phyloP scores from a whole-genome alignment of 2,329 filamentous ascomycete species.

The Nannizziopsis arthrosporioides region DNA sequence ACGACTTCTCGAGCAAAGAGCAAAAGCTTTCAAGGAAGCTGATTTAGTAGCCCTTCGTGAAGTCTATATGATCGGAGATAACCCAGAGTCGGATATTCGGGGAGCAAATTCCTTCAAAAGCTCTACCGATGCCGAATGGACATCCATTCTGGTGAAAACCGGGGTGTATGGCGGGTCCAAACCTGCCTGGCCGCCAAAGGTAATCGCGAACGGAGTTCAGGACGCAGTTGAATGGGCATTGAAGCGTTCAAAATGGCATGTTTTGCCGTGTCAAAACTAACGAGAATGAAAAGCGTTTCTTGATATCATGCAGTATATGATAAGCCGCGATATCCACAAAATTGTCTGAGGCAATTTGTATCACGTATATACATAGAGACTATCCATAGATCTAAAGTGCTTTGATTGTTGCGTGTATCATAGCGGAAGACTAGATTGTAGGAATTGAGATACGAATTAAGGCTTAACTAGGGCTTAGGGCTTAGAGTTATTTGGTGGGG shows the following conservation, averaged over 20 bases:
- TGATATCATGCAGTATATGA: neutral
- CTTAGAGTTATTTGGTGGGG: slow-evolving; percentile 4
- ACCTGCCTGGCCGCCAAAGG: slow-evolving; percentile 51
- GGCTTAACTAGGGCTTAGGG: slow-evolving; percentile 10
- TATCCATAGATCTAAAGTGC: neutral
- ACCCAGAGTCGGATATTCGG: slow-evolving; percentile 77
- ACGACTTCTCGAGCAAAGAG: slow-evolving; percentile 52
- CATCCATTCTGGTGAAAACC: slow-evolving; percentile 63
- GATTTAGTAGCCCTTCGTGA: slow-evolving; percentile 44
- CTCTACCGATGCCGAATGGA: slow-evolving; percentile 59
- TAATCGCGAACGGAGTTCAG: slow-evolving; percentile 61
- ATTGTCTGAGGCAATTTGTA: no score
- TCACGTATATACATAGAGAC: neutral
- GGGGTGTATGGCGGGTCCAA: slow-evolving; percentile 56
- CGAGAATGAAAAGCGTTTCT: neutral
- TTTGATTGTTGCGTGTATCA: no score
- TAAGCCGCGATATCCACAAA: neutral
- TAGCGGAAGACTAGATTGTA: no score
- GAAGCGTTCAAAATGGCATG: slow-evolving; percentile 38
- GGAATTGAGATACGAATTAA: neutral
- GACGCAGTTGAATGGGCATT: slow-evolving; percentile 69
- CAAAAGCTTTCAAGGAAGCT: slow-evolving; percentile 34
- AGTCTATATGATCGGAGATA: slow-evolving; percentile 93
- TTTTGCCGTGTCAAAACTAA: neutral
- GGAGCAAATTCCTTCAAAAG: slow-evolving; percentile 70